phyloP scores from a whole-genome alignment of 2,329 filamentous ascomycete species.

The Ophiostoma ulmi region DNA sequence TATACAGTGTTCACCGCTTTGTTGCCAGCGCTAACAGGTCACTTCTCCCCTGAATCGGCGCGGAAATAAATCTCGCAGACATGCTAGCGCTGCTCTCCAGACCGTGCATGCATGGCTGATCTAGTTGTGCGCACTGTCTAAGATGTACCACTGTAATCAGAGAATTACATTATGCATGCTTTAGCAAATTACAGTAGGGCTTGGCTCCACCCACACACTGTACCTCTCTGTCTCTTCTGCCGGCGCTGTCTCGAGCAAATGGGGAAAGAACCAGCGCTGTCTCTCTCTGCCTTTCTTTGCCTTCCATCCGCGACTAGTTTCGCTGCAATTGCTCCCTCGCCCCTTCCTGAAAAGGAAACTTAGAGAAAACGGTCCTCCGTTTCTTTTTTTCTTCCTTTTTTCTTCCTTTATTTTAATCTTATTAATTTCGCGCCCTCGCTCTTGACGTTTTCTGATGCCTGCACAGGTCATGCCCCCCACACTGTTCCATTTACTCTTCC shows the following conservation, averaged over 20 bases:
- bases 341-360: constrained; percentile 2
- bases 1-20: constrained; percentile 2
- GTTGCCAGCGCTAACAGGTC: constrained; percentile 9
- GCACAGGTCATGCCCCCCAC: constrained; percentile 10
- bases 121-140: not conserved
- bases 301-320: constrained; percentile 10
- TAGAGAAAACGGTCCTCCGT: not conserved
- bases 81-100: constrained; percentile 4
- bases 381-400: not conserved
- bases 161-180: not conserved
- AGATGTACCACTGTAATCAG: not conserved
- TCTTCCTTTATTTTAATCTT: not conserved
- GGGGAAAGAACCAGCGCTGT: constrained; percentile 11
- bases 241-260: constrained; percentile 9
- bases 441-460: not conserved
- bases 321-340: constrained; percentile 5
- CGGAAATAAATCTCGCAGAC: constrained; percentile 11
- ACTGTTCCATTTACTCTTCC: not conserved
- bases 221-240: not conserved
- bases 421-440: not conserved
- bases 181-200: constrained; percentile 7
- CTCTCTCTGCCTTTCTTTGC: not conserved
- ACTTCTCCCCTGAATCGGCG: not conserved
- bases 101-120: not conserved
- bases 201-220: constrained; percentile 2